These are phyloP conservation scores for Lyophyllum semitale DNA, from an alignment of 768 basidiomycete species.

Conservation along the genomic window DNA sequence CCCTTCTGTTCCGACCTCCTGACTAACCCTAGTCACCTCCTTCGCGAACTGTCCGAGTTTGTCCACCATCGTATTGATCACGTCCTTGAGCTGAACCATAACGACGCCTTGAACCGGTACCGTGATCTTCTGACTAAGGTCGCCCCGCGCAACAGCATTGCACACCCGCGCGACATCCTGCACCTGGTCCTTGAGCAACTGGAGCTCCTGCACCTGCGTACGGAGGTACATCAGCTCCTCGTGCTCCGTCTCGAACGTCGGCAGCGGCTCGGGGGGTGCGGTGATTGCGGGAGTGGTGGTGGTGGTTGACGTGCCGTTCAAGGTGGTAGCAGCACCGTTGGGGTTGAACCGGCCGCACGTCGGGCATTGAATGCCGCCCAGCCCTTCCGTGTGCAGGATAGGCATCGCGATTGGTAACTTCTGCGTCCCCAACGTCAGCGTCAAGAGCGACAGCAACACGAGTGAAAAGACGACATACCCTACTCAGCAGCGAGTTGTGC, in stretches of 20 bases:
- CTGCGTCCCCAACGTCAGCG: background rate
- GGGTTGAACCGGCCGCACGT: slow-evolving; percentile 10
- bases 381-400: background rate
- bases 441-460: background rate
- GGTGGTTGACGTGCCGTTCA: background rate
- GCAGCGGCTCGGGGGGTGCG: slow-evolving; percentile 5
- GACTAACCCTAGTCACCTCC: slow-evolving; percentile 84
- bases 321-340: background rate
- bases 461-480: background rate
- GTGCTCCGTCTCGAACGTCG: slow-evolving; percentile 3
- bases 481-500: background rate
- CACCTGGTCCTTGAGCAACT: slow-evolving; percentile 80
- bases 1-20: slow-evolving; percentile 85
- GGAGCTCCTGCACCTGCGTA: slow-evolving; percentile 60
- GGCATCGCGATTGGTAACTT: background rate
- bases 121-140: slow-evolving; percentile 77
- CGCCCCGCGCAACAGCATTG: slow-evolving; percentile 77
- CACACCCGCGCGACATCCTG: slow-evolving; percentile 81
- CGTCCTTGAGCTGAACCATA: slow-evolving; percentile 81
- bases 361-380: slow-evolving; percentile 10
- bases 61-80: slow-evolving; percentile 70
- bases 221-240: slow-evolving; percentile 12
- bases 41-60: slow-evolving; percentile 85
- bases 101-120: slow-evolving; percentile 78
- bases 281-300: background rate